A percentile compares a stretch with the other conserved stretches of the same genome.
phyloP scores from a whole-genome alignment of 2,329 filamentous ascomycete genomes.

The Huntiella decipiens region DNA sequence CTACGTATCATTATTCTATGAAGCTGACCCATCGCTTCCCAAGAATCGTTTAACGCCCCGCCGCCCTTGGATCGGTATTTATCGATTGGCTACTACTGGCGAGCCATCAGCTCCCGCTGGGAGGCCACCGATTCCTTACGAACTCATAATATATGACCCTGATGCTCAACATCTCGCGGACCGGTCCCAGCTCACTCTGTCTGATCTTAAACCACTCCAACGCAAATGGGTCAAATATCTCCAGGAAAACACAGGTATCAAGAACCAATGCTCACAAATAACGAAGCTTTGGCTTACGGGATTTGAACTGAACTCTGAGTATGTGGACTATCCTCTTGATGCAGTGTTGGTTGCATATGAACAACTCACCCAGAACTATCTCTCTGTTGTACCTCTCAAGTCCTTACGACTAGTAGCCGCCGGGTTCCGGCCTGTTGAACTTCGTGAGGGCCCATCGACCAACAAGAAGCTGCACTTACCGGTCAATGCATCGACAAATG shows the following conservation, averaged over 20 bases:
- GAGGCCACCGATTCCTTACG: constrained; percentile 18
- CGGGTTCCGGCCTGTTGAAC: no score
- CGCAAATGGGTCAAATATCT: constrained; percentile 23
- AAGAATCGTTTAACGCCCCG: constrained; percentile 14
- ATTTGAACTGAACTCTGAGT: constrained; percentile 13
- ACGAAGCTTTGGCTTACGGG: constrained; percentile 28
- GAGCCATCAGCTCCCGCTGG: not conserved
- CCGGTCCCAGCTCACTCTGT: constrained; percentile 14
- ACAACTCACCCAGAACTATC: no score
- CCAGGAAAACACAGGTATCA: constrained; percentile 15
- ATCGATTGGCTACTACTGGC: constrained; percentile 25
- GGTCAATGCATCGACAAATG: no score
- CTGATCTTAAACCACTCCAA: constrained; percentile 27
- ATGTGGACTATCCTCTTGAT: constrained; percentile 21
- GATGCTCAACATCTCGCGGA: constrained; percentile 14
- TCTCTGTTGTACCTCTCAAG: no score
- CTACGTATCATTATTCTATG: constrained; percentile 29
- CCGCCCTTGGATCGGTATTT: constrained; percentile 32
- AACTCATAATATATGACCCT: constrained; percentile 38
- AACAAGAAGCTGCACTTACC: no score
- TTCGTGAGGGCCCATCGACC: no score
- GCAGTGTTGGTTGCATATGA: not conserved
- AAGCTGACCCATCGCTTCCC: constrained; percentile 16
- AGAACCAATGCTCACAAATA: constrained; percentile 20
- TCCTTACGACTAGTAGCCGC: no score